Base-by-base conservation (phyloP, 1,284 basidiomycete species). In the Porodaedalea pini region DNA sequence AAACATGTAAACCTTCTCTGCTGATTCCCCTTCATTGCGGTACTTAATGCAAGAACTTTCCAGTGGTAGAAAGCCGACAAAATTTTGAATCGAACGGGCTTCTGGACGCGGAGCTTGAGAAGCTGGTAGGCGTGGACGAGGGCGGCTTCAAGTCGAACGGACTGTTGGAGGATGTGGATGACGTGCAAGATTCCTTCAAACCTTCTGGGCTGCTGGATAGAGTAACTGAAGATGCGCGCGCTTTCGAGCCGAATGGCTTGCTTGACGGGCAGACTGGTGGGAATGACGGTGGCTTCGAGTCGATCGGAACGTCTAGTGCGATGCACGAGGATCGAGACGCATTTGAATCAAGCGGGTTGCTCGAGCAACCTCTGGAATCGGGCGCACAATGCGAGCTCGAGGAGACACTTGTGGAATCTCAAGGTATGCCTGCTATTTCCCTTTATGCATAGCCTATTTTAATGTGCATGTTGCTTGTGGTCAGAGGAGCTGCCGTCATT, bases 401-500 rank as follows among this genome's bases (percentile, higher is more conserved):
- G n/a, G 47, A 49, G 17, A 27, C 27, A 2, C n/a, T 25, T 19
- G 21, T 37, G 10, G 49, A 54, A 37, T 64, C 68, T n/a, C 70
- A 68, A 63, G 70, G 71, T 67, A 50, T 48, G 59, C 63, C 31
- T 58, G 49, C 25, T 54, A 27, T 13, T 19, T 13, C 27, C 15
- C 21, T 23, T 37, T 31, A 21, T 19, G 11, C 54, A 51, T 45
- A 57, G 10, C 10, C n/a, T 3, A 19, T 31, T 21, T 5, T 29
- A 50, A 2, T 43, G 31, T 23, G 10, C 48, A 31, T 37, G 31
- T 17, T 31, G 21, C 51, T 58, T 39, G 51, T 51, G 11, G 51
- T 52, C 25, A 57, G 66, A 69, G 21, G 67, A 72, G 31, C 52
- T 69, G 11, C 73, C 71, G 5, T 52, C 67, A 8, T 64, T 69